Evolutionary conservation across 352 stramenopile species (phyloP), one percentile per base, ranked within the genome.

Genomic region (Pythium utonaiense): DNA sequence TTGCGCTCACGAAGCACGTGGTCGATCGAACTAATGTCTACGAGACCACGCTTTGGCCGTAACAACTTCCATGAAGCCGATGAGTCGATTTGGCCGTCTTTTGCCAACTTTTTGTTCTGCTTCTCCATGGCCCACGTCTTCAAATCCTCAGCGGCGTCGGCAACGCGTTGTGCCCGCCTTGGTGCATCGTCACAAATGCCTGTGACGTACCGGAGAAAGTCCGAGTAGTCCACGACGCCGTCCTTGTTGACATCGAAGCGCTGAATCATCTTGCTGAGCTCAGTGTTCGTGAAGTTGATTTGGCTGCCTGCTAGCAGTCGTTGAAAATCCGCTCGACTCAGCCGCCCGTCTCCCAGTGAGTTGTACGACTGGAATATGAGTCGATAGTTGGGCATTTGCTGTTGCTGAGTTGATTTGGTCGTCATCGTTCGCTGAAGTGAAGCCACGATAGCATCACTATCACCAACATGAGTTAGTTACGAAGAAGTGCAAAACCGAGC

Each of bases 321-420:
- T 59, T 91, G 77, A 40, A 93, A 91, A 60, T 93, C 83, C 7
- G 73, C 73, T 9, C 83, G 72, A 42, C 71, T 87, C 8, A 91
- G 67, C 45, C 77, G 77, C 28, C 79, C 83, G 47, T 93, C 83
- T 7, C 74, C 77, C 8, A 89, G 70, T 0, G 80, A 57, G 49
- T 91, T 93, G 71, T 85, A 88, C 0, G 73, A 83, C 58, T 91
- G 80, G 59, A 93, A 93, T 33, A 91, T 85, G 9, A 85, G 40
- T 7, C 81, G 66, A 55, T 93, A 93, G 42, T 90, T 91, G 2
- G 81, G 80, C 24, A 77, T 71, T 5, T 78, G 72, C 56, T 86
- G 75, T 7, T 77, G 57, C 45, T 64, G 57, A 16, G 36, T 77
- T 2, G 80, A 82, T 6, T 76, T 74, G 4, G 71, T 82, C 27